Evolutionary conservation across 768 basidiomycete species (phyloP), one percentile per base, ranked within the genome.

Genomic region (Panaeolus papilionaceus): DNA sequence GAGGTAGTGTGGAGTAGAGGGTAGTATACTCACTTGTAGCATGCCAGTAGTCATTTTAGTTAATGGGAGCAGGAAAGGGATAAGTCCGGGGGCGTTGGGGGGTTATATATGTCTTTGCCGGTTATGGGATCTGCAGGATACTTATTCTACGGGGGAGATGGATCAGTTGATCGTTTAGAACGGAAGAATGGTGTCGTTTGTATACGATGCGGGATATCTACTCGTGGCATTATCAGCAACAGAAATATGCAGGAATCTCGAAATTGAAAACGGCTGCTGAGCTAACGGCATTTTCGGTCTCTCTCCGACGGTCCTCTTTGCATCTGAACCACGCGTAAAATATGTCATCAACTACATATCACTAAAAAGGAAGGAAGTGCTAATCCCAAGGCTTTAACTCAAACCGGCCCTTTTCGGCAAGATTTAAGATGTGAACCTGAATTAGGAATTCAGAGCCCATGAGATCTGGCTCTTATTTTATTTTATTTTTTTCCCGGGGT

Each of bases 381-480:
- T 66, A 68, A 61, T 65, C 65, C 63, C 51, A 64, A 64, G 45
- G 37, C 45, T 64, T 58, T 61, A 66, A 67, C 66, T 64, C 74
- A 71, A 71, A 3, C 72, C 70, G 73, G 76, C 77, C 78, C 78
- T 76, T 78, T 78, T 83, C 83, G 84, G 82, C 81, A 81, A 80
- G 82, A 84, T 82, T 75, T 72, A 73, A 71, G 79, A 76, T 83
- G 75, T 75, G 73, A 70, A 71, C 74, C 76, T 70, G 66, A 75
- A 80, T 75, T 69, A 70, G 74, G 71, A 74, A 67, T 68, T 62
- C 51, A 51, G 73, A 77, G 75, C 78, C 72, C 76, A 78, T 75
- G 70, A 81, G 78, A 81, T 81, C 79, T 58, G 6, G 71, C 71
- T 75, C 80, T 75, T 79, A 67, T 38, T 26, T 64, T 66, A 72